These are phyloP conservation scores for Russula lepida DNA, from an alignment of 768 basidiomycete genomes.

Conservation along the genomic window DNA sequence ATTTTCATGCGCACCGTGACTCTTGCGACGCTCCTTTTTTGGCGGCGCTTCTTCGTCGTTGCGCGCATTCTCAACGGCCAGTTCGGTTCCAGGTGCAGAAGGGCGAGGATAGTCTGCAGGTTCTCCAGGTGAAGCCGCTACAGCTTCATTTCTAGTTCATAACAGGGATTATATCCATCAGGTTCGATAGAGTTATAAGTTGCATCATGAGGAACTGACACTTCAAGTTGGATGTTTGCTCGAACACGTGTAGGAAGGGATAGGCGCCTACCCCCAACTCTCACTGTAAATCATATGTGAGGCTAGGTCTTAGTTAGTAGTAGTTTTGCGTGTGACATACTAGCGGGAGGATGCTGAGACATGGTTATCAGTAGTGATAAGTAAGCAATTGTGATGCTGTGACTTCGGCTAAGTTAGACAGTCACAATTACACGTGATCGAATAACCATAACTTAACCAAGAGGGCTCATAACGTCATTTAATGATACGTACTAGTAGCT, in stretches of 20 bases:
- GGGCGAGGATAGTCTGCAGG: conserved; percentile 22
- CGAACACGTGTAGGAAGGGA: conserved; percentile 18
- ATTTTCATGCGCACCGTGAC: conserved; percentile 14
- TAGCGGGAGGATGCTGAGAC: conserved; percentile 19
- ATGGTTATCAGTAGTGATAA: background rate
- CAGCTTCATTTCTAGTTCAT: conserved; percentile 7
- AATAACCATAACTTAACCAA: too few relatives aligned
- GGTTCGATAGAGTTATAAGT: background rate
- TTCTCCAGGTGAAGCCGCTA: conserved; percentile 11
- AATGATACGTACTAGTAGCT: background rate
- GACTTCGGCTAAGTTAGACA: too few relatives aligned
- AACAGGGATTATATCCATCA: background rate
- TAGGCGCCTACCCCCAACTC: conserved; percentile 20
- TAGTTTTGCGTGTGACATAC: conserved; percentile 6
- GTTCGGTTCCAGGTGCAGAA: conserved; percentile 10
- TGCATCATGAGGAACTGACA: conserved; percentile 4
- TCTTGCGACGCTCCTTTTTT: conserved; percentile 16
- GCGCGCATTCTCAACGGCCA: conserved; percentile 1
- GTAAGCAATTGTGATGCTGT: too few relatives aligned
- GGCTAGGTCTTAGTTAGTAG: background rate
- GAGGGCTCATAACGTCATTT: conserved; percentile 8
- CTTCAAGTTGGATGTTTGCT: background rate
- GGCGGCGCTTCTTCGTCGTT: conserved; percentile 16
- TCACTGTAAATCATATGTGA: conserved; percentile 4
- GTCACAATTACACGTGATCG: background rate